These are phyloP conservation scores for Tremella mesenterica DNA, from an alignment of 768 basidiomycete species.

Conservation along the genomic window DNA sequence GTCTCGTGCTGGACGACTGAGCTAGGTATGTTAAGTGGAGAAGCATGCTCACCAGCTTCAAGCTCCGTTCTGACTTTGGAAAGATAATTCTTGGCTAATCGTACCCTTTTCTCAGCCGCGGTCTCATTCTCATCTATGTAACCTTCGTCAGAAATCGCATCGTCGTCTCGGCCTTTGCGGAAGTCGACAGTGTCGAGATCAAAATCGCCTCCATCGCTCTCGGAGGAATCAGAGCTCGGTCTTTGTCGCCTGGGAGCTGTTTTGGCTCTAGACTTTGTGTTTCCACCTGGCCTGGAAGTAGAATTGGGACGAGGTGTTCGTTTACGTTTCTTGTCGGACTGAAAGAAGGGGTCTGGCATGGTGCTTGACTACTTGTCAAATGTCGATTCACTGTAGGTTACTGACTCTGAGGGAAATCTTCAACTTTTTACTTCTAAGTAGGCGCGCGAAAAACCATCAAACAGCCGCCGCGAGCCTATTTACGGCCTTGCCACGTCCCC, in stretches of 20 bases:
- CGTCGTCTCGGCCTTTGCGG: slow-evolving; percentile 52
- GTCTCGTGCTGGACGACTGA: slow-evolving; percentile 45
- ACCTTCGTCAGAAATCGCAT: slow-evolving; percentile 58
- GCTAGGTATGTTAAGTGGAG: neutral
- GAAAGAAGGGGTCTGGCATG: slow-evolving; percentile 82
- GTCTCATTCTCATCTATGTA: slow-evolving; percentile 76
- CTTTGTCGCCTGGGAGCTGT: slow-evolving; percentile 27
- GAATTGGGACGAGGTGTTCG: slow-evolving; percentile 50
- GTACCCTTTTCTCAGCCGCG: slow-evolving; percentile 81
- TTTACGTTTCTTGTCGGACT: slow-evolving; percentile 46
- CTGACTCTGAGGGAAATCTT: too few relatives aligned
- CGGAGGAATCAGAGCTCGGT: slow-evolving; percentile 29
- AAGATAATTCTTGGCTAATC: slow-evolving; percentile 83
- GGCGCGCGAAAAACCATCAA: neutral
- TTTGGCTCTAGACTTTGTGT: slow-evolving; percentile 15
- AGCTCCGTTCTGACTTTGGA: slow-evolving; percentile 70
- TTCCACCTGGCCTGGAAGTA: slow-evolving; percentile 40
- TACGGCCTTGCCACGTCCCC: neutral
- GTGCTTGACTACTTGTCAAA: too few relatives aligned
- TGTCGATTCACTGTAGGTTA: too few relatives aligned
- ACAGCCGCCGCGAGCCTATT: neutral
- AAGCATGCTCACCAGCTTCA: slow-evolving; percentile 47
- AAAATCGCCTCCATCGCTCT: slow-evolving; percentile 22
- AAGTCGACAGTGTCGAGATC: slow-evolving; percentile 68
- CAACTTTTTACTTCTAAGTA: neutral